A percentile compares a stretch with the other conserved stretches of the same genome.
phyloP scores from a whole-genome alignment of 2,329 filamentous ascomycete species.

The Phialophora chinensis region DNA sequence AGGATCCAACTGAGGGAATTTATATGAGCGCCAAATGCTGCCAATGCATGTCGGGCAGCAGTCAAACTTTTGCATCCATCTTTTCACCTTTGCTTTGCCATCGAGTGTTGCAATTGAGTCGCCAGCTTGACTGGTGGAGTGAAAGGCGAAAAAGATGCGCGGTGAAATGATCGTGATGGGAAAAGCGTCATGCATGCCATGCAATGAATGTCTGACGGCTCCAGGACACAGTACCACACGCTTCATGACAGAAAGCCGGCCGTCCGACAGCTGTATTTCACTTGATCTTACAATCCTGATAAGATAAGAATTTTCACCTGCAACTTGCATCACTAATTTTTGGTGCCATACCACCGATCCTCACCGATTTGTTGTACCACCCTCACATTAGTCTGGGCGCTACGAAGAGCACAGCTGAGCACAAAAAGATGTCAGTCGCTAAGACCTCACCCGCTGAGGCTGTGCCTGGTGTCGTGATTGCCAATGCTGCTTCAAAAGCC shows the following conservation, averaged over 20 bases:
- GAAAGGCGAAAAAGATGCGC: conserved; percentile 5
- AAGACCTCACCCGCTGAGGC: conserved; percentile 6
- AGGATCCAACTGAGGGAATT: neutral
- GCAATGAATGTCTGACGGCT: neutral
- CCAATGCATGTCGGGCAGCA: conserved; percentile 9
- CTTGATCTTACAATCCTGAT: neutral
- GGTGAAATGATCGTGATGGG: neutral
- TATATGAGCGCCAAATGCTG: conserved; percentile 1
- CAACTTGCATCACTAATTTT: neutral
- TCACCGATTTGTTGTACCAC: neutral
- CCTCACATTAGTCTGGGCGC: neutral
- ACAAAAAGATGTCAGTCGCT: conserved; percentile 16
- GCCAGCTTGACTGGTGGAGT: conserved; percentile 1
- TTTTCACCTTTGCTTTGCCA: conserved; percentile 3
- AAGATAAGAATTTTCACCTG: conserved; percentile 14
- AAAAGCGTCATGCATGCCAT: conserved; percentile 8
- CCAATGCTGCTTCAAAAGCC: neutral
- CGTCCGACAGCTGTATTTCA: neutral
- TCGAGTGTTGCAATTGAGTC: conserved; percentile 4
- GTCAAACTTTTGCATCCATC: conserved; percentile 17
- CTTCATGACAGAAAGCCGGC: neutral
- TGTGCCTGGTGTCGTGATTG: neutral
- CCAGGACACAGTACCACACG: neutral
- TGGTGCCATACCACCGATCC: neutral
- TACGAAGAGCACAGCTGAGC: neutral